Evolutionary conservation across 2,329 filamentous ascomycete species (phyloP).

Genomic region (Bertia moriformis): DNA sequence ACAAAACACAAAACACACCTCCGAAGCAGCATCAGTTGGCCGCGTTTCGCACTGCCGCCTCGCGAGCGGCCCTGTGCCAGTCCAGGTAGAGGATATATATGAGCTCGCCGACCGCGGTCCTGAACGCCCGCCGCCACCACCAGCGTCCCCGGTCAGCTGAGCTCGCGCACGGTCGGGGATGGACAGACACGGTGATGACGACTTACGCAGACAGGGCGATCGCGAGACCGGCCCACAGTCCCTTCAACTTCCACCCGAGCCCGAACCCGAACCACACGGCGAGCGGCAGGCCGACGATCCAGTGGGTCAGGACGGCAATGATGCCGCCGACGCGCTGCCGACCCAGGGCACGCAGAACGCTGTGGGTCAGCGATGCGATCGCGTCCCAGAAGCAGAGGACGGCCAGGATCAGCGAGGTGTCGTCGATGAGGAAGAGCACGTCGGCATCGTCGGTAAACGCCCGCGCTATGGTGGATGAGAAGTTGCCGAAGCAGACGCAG

Average conservation of each 20-base stretch:
- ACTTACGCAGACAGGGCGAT: not conserved
- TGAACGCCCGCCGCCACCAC: no score
- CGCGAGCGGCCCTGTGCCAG: not conserved
- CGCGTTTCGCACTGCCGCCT: not conserved
- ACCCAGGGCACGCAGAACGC: not conserved
- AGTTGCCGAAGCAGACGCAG: not conserved
- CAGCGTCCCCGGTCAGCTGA: no score
- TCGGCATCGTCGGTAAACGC: not conserved
- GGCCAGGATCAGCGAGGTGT: not conserved
- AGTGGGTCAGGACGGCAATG: not conserved
- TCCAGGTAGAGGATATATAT: not conserved
- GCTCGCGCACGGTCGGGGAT: no score
- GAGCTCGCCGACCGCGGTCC: not conserved
- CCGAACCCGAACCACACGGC: not conserved
- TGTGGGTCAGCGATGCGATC: not conserved
- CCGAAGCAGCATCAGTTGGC: no score
- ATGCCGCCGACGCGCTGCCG: not conserved
- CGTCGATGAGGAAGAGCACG: not conserved
- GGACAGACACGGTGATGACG: no score
- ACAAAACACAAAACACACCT: no score
- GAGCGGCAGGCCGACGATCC: not conserved
- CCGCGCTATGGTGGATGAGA: no score
- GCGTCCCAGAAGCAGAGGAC: not conserved
- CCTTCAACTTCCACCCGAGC: not conserved
- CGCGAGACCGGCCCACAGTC: not conserved